These are phyloP conservation scores for Tuber melanosporum DNA, from an alignment of 495 filamentous ascomycete genomes.

Conservation along the genomic window DNA sequence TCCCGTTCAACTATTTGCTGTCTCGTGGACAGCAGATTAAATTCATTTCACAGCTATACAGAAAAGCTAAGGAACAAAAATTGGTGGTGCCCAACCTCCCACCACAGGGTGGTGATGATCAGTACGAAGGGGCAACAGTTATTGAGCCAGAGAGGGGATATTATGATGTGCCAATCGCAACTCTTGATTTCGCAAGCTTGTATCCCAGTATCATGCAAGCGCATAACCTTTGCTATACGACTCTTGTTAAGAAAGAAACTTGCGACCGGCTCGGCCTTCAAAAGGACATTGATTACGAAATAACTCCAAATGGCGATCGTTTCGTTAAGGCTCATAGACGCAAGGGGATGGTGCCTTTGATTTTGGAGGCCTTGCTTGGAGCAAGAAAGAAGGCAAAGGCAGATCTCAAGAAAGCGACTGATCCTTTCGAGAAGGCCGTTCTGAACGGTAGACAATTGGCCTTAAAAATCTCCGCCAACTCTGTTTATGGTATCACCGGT, in stretches of 20 bases:
- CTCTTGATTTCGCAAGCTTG: slow-evolving; percentile 95
- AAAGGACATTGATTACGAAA: slow-evolving; percentile 90
- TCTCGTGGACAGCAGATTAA: slow-evolving; percentile 93
- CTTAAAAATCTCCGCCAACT: slow-evolving; percentile 94
- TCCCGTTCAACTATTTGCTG: slow-evolving; percentile 92
- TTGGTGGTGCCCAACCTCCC: slow-evolving; percentile 83
- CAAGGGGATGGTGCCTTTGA: slow-evolving; percentile 88
- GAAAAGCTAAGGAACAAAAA: slow-evolving; percentile 83
- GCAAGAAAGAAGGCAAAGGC: slow-evolving; percentile 91
- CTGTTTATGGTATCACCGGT: slow-evolving; percentile 94
- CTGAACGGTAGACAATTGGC: slow-evolving; percentile 95
- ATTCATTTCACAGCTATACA: slow-evolving; percentile 94
- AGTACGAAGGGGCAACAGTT: slow-evolving; percentile 96
- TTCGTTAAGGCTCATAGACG: slow-evolving; percentile 83
- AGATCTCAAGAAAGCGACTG: slow-evolving; percentile 83
- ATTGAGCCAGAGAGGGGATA: slow-evolving; percentile 91
- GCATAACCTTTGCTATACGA: slow-evolving; percentile 98
- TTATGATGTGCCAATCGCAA: slow-evolving; percentile 90
- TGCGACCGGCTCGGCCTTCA: slow-evolving; percentile 65
- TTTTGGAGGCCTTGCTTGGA: slow-evolving; percentile 82
- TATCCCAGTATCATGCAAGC: slow-evolving; percentile 99
- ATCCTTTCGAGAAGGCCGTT: slow-evolving; percentile 95
- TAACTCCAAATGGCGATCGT: slow-evolving; percentile 88
- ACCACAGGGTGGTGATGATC: slow-evolving; percentile 60
- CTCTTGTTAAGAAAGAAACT: slow-evolving; percentile 71